A percentile compares a stretch with the other conserved stretches of the same genome.
Conservation (phyloP, 2,329 filamentous ascomycete species). For the Dryadomyces quercivorus region DNA sequence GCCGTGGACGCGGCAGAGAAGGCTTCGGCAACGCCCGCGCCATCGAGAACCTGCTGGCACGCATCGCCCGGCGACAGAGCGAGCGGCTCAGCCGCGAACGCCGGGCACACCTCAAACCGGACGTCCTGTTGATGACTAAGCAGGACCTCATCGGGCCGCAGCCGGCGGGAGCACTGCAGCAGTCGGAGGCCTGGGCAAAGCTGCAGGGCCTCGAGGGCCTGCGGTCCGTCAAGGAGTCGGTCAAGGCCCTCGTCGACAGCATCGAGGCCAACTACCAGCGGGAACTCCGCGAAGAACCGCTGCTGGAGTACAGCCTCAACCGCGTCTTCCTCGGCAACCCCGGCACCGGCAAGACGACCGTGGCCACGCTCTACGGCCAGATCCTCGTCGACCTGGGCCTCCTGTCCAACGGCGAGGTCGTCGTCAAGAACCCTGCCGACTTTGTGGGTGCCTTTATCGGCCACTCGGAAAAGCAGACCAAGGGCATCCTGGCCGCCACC, state of each 20-base stretch:
- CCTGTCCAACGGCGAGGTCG: constrained; percentile 57
- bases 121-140: constrained; percentile 49
- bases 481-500: constrained; percentile 53
- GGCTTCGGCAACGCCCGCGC: constrained; percentile 65
- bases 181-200: constrained; percentile 42
- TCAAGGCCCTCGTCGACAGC: constrained; percentile 46
- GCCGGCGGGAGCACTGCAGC: constrained; percentile 38
- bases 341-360: constrained; percentile 65
- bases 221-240: constrained; percentile 46
- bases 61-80: constrained; percentile 46
- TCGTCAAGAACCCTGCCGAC: constrained; percentile 61
- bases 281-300: constrained; percentile 48
- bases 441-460: constrained; percentile 56
- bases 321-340: constrained; percentile 59
- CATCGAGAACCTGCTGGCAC: constrained; percentile 47
- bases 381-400: constrained; percentile 57
- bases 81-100: constrained; percentile 38
- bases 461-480: constrained; percentile 58
- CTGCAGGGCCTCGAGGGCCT: constrained; percentile 50
- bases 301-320: constrained; percentile 52
- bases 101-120: constrained; percentile 24
- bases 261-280: constrained; percentile 52
- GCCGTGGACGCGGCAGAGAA: constrained; percentile 46
- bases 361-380: constrained; percentile 59
- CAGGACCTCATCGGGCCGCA: constrained; percentile 64